Evolutionary conservation across 345 rosid genomes (phyloP), one percentile per base, ranked within the genome.

Genomic region (Durio zibethinus): DNA sequence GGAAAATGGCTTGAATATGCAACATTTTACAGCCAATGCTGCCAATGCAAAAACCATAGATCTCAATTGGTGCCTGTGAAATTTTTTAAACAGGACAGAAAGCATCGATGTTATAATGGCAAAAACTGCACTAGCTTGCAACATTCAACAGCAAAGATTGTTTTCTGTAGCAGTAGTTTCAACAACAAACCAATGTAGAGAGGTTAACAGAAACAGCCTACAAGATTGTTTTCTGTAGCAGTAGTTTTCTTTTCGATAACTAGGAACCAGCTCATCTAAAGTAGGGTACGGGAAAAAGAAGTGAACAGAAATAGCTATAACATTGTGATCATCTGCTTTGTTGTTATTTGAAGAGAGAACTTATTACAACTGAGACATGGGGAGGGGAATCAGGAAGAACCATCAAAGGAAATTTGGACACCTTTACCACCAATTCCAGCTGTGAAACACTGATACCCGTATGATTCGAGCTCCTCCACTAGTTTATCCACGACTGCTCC

Each of bases 361-460:
- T 81, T 33, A 5, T 60, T n/a, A 31, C 1, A 35, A 57, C 59
- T 45, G 21, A 31, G 20, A 25, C 40, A 42, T 40, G n/a, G 1
- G 23, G 21, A 48, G 43, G 21, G 27, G 21, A 69, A 67, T 87
- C 82, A 87, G 42, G 91, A 80, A 8, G 77, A 75, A 60, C 47
- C 69, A 2, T 79, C 78, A 82, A 86, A 84, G 82, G 87, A 85
- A 79, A 96, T 75, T 62, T 94, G 89, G 60, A 85, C 95, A 27
- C 99, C 98, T 5, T 76, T 82, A 16, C 98, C 98, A 15, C 98
- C 98, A 23, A 94, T 90, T 38, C 84, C 88, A 0, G 91, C 95
- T 61, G 84, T 85, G 79, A 94, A 78, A 65, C 99, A 96, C 73
- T 96, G 97, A 80, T 92, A 94, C 65, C 99, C 97, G 14, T 81